A percentile compares a stretch with the other conserved stretches of the same genome.
These are phyloP conservation scores for Clavispora phyllophila DNA, from an alignment of 805 yeast species.

Conservation along the genomic window DNA sequence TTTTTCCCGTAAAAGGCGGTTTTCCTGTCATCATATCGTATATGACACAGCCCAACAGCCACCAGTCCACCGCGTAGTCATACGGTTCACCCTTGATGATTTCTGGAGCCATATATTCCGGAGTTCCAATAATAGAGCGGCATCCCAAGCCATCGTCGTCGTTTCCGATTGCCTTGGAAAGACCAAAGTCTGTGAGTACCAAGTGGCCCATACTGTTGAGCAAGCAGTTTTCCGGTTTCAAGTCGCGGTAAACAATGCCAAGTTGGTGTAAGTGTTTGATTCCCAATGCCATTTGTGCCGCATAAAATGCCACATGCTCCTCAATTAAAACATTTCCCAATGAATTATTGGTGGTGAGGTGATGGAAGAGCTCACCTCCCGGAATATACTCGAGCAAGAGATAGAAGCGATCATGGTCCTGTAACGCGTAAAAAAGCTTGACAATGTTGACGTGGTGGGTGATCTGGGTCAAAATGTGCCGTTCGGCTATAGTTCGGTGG, in stretches of 20 bases:
- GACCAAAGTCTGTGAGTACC: slow-evolving; percentile 81
- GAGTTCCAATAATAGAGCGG: slow-evolving; percentile 56
- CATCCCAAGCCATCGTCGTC: slow-evolving; percentile 41
- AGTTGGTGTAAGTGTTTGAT: slow-evolving; percentile 67
- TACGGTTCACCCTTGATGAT: slow-evolving; percentile 45
- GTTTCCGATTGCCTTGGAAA: slow-evolving; percentile 43
- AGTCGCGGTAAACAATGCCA: slow-evolving; percentile 82
- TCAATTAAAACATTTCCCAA: slow-evolving; percentile 47
- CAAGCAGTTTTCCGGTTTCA: slow-evolving; percentile 87
- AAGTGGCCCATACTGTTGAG: slow-evolving; percentile 74
- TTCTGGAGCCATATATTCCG: slow-evolving; percentile 80
- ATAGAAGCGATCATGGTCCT: slow-evolving; percentile 40
- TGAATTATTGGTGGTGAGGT: slow-evolving; percentile 28
- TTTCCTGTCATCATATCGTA: slow-evolving; percentile 40
- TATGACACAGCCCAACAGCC: slow-evolving; percentile 43
- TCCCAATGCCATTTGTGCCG: slow-evolving; percentile 79
- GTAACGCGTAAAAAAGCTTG: slow-evolving; percentile 40
- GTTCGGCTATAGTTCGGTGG: slow-evolving; percentile 16
- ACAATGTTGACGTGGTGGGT: slow-evolving; percentile 46
- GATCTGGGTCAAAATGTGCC: slow-evolving; percentile 13
- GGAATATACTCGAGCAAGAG: slow-evolving; percentile 40
- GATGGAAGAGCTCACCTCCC: slow-evolving; percentile 44
- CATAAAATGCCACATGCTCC: slow-evolving; percentile 65
- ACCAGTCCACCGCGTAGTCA: slow-evolving; percentile 45
- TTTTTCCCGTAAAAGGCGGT: slow-evolving; percentile 42